Conservation (phyloP, 192 early-diverging fungal species). For the Spinellus fusiger region DNA sequence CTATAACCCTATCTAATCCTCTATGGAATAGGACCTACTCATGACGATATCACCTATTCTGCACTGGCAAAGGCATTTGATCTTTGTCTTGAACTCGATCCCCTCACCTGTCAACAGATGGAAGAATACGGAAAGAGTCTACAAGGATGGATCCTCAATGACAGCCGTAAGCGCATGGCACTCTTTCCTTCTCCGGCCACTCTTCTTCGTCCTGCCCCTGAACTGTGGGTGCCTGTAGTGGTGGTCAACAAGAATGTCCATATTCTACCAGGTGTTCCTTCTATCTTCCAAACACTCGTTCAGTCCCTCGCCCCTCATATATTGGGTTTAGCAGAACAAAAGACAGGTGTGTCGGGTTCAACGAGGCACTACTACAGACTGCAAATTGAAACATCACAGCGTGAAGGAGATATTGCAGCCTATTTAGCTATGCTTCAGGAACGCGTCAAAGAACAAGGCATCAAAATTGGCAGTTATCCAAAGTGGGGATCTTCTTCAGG, state of each 20-base stretch:
- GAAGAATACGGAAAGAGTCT: conserved; percentile 9
- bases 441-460: conserved; percentile 8
- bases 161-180: conserved; percentile 60
- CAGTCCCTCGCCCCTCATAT: conserved; percentile 26
- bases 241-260: conserved; percentile 58
- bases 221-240: conserved; percentile 72
- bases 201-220: conserved; percentile 36
- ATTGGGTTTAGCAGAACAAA: not conserved
- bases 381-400: conserved; percentile 39
- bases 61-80: conserved; percentile 56
- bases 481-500: conserved; percentile 32
- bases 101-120: conserved; percentile 54
- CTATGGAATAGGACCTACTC: conserved; percentile 43
- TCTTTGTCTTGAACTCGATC: conserved; percentile 43
- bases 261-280: conserved; percentile 64
- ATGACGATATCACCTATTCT: conserved; percentile 64
- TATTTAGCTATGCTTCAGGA: conserved; percentile 35
- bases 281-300: conserved; percentile 49
- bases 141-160: conserved; percentile 22
- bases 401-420: conserved; percentile 42
- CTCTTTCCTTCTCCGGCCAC: conserved; percentile 41
- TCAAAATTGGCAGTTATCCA: conserved; percentile 54
- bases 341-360: not conserved
- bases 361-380: conserved; percentile 28
- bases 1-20: not conserved